Percentiles rank a stretch among this genome's conserved stretches.
These are phyloP conservation scores for Ogataea trehalophila DNA, from an alignment of 805 yeast species.

Conservation along the genomic window DNA sequence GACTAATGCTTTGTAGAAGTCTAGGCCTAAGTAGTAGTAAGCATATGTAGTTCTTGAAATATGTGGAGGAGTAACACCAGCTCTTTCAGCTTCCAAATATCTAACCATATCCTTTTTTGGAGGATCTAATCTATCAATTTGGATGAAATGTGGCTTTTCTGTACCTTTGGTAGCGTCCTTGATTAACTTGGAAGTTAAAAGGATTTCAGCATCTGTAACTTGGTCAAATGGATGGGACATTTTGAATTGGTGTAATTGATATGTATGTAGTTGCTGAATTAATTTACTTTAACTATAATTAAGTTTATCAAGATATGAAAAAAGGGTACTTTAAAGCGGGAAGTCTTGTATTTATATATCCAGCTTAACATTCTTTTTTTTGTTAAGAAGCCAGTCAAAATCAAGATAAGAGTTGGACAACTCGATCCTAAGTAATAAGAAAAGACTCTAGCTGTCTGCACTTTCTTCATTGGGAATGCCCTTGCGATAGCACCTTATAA, in stretches of 20 bases:
- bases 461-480: slow-evolving; percentile 33
- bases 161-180: slow-evolving; percentile 51
- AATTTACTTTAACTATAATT: too few relatives aligned
- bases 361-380: too few relatives aligned
- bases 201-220: slow-evolving; percentile 53
- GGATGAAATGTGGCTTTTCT: slow-evolving; percentile 57
- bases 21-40: slow-evolving; percentile 53
- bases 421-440: too few relatives aligned
- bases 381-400: too few relatives aligned
- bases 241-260: neutral
- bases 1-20: slow-evolving; percentile 66
- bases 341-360: too few relatives aligned
- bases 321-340: too few relatives aligned
- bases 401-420: too few relatives aligned
- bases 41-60: slow-evolving; percentile 66
- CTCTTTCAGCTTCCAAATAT: slow-evolving; percentile 63
- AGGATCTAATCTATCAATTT: slow-evolving; percentile 69
- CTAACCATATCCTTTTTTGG: slow-evolving; percentile 69
- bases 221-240: slow-evolving; percentile 54
- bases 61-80: slow-evolving; percentile 46
- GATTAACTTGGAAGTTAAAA: slow-evolving; percentile 52
- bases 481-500: neutral
- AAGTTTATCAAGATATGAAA: too few relatives aligned
- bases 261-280: too few relatives aligned
- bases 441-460: slow-evolving; percentile 17